Evolutionary conservation across 306 rosid species (phyloP).

Genomic region (Cotoneaster glaucophyllus): DNA sequence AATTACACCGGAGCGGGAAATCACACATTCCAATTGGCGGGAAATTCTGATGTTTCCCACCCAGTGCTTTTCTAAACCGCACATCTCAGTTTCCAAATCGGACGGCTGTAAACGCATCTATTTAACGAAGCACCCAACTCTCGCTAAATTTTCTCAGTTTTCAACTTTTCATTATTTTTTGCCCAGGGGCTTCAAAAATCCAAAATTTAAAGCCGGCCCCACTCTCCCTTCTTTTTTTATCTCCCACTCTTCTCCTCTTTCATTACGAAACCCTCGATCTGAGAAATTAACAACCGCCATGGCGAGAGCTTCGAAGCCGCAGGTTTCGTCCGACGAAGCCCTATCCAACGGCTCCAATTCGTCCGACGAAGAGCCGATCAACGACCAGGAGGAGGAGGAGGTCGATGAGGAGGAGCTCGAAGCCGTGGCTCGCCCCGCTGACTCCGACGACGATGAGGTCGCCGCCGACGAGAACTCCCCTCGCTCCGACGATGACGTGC

Average conservation of each 20-base stretch:
- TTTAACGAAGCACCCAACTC: background rate
- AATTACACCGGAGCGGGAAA: conserved; percentile 39
- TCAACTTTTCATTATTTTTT: background rate
- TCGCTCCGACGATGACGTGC: conserved; percentile 28
- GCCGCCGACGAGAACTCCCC: conserved; percentile 28
- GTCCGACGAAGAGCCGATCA: conserved; percentile 45
- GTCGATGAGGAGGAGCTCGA: conserved; percentile 90
- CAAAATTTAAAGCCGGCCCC: conserved; percentile 15
- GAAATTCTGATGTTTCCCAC: conserved; percentile 32
- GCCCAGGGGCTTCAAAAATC: background rate
- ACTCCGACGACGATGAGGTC: conserved; percentile 52
- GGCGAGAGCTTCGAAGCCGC: conserved; percentile 56
- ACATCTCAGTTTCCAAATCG: conserved; percentile 24
- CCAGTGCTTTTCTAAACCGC: conserved; percentile 25
- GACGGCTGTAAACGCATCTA: conserved; percentile 22
- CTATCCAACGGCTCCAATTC: conserved; percentile 47
- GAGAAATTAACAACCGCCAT: conserved; percentile 24
- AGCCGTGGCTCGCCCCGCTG: conserved; percentile 83
- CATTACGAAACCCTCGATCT: conserved; percentile 50
- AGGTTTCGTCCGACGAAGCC: conserved; percentile 69
- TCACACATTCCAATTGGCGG: conserved; percentile 46
- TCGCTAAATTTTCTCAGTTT: background rate
- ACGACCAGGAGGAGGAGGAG: conserved; percentile 33
- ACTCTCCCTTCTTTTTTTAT: background rate
- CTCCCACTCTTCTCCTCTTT: background rate